A percentile compares a stretch with the other conserved stretches of the same genome.
These are phyloP conservation scores for Coemansia sp. DNA, from an alignment of 192 early-diverging fungal species.

Conservation along the genomic window DNA sequence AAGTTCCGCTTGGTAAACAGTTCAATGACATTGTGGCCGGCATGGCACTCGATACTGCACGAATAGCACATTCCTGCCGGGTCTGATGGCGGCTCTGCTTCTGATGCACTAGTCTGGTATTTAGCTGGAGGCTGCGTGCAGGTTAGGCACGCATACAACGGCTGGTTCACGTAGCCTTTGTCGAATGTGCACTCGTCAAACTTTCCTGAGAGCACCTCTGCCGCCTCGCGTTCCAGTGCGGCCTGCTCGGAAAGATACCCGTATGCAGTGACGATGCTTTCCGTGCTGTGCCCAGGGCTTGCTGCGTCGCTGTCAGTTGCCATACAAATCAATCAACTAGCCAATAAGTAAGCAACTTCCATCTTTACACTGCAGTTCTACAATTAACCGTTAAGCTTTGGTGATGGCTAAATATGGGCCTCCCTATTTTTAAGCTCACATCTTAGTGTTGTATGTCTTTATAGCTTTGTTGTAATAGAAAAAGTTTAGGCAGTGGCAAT, in stretches of 20 bases:
- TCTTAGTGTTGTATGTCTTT: not conserved
- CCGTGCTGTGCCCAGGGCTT: not conserved
- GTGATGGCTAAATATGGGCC: not conserved
- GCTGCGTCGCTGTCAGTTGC: not conserved
- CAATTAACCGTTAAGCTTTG: too few species aligned
- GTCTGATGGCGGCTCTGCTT: conserved; percentile 3
- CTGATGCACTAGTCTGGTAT: conserved; percentile 1
- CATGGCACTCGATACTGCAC: conserved; percentile 75
- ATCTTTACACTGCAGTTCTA: too few species aligned
- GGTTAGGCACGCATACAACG: conserved; percentile 78
- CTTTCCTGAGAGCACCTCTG: conserved; percentile 61
- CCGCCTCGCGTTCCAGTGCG: conserved; percentile 49
- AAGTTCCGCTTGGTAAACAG: conserved; percentile 82
- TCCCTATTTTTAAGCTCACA: not conserved
- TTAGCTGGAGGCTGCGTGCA: conserved; percentile 55
- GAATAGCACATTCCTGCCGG: conserved; percentile 71
- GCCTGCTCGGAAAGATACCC: conserved; percentile 39
- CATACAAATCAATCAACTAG: not conserved
- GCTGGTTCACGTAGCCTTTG: conserved; percentile 74
- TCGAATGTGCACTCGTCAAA: conserved; percentile 74
- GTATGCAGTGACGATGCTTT: conserved; percentile 31
- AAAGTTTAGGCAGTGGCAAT: conserved; percentile 38
- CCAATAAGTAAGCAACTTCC: not conserved
- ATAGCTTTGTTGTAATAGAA: too few species aligned
- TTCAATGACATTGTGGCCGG: conserved; percentile 78